phyloP scores from a whole-genome alignment of 1,284 basidiomycete genomes.

The Tilletia horrida region DNA sequence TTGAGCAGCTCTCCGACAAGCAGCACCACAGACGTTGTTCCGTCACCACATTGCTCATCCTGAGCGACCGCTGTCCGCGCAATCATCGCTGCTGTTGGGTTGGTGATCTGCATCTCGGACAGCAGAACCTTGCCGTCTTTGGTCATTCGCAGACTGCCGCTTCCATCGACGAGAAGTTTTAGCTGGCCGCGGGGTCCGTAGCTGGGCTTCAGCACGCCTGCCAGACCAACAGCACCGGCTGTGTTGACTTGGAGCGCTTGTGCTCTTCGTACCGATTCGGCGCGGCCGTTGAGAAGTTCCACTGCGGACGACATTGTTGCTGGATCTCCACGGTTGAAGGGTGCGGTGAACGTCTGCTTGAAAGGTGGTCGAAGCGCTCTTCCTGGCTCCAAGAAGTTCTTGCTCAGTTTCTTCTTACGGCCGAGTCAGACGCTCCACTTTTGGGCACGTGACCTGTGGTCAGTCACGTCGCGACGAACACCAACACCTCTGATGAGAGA shows the following conservation, averaged over 20 bases:
- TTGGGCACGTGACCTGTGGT: not conserved
- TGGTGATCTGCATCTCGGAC: slow-evolving; percentile 98
- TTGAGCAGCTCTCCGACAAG: slow-evolving; percentile 95
- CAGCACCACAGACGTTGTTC: slow-evolving; percentile 94
- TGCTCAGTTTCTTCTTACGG: not conserved
- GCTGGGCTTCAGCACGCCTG: slow-evolving; percentile 94
- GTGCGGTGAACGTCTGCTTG: slow-evolving; percentile 1
- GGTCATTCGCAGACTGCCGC: slow-evolving; percentile 99
- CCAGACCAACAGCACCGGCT: slow-evolving; percentile 90
- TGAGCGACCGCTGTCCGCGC: slow-evolving; percentile 96
- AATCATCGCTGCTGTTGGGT: slow-evolving; percentile 99
- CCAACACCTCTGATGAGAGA: not conserved
- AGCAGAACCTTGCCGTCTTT: slow-evolving; percentile 98
- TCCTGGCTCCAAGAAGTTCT: not conserved
- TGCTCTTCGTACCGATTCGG: slow-evolving; percentile 86
- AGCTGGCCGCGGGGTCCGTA: slow-evolving; percentile 74
- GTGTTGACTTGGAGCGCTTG: slow-evolving; percentile 83
- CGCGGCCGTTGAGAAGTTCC: slow-evolving; percentile 58
- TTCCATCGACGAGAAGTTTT: slow-evolving; percentile 98
- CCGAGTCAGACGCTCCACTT: not conserved
- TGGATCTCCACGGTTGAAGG: not conserved
- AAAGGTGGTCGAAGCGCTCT: slow-evolving; percentile 8
- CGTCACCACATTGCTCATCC: slow-evolving; percentile 98
- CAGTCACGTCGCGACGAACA: not conserved
- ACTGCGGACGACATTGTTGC: slow-evolving; percentile 45